Conservation (phyloP, 129 eudicot genomes). For the Helianthus tuberosus region DNA sequence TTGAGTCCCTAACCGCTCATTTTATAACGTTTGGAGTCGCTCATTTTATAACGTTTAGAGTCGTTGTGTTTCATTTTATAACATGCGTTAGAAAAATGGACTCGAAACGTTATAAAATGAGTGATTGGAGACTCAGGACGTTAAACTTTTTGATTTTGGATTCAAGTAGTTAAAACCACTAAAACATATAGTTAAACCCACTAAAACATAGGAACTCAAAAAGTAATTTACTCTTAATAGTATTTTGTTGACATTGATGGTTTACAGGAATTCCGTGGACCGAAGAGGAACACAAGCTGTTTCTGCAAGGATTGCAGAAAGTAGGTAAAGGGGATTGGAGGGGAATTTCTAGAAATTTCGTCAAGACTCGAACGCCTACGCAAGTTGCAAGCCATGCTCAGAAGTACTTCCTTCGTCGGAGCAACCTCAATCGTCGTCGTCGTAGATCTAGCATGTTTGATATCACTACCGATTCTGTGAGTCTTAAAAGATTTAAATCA, state of each 20-base stretch:
- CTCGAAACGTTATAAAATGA: no score
- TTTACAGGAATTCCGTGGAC: slow-evolving; percentile 61
- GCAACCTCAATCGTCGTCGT: slow-evolving; percentile 52
- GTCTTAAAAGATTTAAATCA: slow-evolving; percentile 5
- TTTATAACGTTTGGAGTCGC: no score
- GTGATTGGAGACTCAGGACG: no score
- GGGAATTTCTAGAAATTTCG: slow-evolving; percentile 62
- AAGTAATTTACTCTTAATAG: background rate
- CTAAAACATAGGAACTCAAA: no score
- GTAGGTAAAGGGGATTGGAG: slow-evolving; percentile 71
- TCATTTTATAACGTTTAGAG: no score
- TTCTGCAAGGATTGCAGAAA: slow-evolving; percentile 52
- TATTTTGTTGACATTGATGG: slow-evolving; percentile 15
- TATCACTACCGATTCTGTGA: slow-evolving; percentile 57
- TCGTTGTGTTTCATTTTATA: no score
- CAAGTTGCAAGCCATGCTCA: slow-evolving; percentile 72
- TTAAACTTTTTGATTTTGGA: no score
- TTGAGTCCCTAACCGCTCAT: no score
- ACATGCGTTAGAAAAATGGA: no score
- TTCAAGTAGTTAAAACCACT: no score
- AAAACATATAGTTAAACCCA: no score
- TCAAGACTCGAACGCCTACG: slow-evolving; percentile 56
- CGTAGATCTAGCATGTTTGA: slow-evolving; percentile 62
- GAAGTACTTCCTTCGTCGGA: slow-evolving; percentile 60
- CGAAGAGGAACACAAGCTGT: slow-evolving; percentile 63